phyloP scores from a whole-genome alignment of 352 stramenopile species.

The Thraustochytrium sp. region DNA sequence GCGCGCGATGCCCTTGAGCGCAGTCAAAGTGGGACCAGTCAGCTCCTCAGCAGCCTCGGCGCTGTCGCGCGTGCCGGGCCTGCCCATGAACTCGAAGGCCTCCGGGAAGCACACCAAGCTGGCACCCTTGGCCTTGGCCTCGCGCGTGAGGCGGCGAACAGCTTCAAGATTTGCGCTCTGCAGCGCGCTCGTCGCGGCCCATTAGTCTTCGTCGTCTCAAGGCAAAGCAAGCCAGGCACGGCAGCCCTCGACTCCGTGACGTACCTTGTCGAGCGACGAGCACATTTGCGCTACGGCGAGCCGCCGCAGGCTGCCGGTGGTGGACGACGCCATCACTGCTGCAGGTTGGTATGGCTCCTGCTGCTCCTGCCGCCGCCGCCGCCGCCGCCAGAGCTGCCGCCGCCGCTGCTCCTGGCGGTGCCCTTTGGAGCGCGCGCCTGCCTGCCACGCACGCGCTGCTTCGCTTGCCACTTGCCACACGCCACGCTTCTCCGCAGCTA shows the following conservation, averaged over 20 bases:
- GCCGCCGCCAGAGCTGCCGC: too few species aligned
- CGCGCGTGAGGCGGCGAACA: neutral
- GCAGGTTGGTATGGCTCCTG: too few species aligned
- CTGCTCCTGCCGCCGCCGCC: too few species aligned
- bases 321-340: neutral
- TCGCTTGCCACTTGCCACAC: too few species aligned
- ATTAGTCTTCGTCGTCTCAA: neutral
- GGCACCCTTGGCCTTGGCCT: neutral
- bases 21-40: neutral
- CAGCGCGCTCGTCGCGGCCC: neutral
- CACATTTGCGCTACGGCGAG: neutral
- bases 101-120: constrained; percentile 42
- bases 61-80: constrained; percentile 23
- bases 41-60: neutral
- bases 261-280: neutral
- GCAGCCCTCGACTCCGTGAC: neutral
- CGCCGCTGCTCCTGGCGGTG: too few species aligned
- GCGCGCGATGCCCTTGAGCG: neutral
- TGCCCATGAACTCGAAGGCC: constrained; percentile 44
- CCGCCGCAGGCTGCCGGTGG: neutral
- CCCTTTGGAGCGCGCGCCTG: too few species aligned
- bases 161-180: neutral
- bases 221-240: neutral
- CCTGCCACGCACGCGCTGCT: too few species aligned
- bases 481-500: too few species aligned